Conservation (phyloP, 2,329 filamentous ascomycete species). For the Leptographium lundbergii region DNA sequence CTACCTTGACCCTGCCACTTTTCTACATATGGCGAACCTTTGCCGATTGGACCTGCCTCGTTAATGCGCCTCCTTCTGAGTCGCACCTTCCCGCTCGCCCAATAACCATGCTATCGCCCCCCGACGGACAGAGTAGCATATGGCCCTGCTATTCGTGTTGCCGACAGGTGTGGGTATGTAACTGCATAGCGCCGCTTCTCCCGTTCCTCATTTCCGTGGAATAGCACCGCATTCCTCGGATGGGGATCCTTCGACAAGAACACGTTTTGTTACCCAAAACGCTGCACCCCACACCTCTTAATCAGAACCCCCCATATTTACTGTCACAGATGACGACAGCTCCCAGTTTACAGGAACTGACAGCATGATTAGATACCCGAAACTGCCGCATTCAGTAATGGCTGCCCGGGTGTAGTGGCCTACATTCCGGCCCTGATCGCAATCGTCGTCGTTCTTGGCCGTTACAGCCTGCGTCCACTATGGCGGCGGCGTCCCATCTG, state of each 20-base stretch:
- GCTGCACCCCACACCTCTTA: background rate
- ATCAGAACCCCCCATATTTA: too few relatives aligned
- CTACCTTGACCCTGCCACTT: background rate
- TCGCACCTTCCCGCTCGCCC: background rate
- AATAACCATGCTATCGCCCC: constrained; percentile 3
- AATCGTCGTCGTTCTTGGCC: constrained; percentile 17
- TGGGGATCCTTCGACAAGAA: background rate
- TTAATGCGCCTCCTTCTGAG: background rate
- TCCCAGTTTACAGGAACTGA: background rate
- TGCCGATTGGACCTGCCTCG: background rate
- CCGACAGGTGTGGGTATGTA: constrained; percentile 18
- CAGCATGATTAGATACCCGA: constrained; percentile 16
- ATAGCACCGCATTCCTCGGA: background rate
- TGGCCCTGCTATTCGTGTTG: constrained; percentile 23
- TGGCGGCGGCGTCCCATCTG: constrained; percentile 21
- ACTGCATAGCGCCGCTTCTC: background rate
- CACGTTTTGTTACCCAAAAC: background rate
- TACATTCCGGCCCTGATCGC: constrained; percentile 20
- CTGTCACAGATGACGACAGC: background rate
- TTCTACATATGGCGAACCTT: background rate
- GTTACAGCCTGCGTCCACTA: constrained; percentile 18
- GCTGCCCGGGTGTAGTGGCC: constrained; percentile 19
- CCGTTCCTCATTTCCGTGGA: background rate
- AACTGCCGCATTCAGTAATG: constrained; percentile 17
- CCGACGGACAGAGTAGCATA: constrained; percentile 6